Evolutionary conservation across 352 stramenopile species (phyloP).

Genomic region (Pythium myriotylum): DNA sequence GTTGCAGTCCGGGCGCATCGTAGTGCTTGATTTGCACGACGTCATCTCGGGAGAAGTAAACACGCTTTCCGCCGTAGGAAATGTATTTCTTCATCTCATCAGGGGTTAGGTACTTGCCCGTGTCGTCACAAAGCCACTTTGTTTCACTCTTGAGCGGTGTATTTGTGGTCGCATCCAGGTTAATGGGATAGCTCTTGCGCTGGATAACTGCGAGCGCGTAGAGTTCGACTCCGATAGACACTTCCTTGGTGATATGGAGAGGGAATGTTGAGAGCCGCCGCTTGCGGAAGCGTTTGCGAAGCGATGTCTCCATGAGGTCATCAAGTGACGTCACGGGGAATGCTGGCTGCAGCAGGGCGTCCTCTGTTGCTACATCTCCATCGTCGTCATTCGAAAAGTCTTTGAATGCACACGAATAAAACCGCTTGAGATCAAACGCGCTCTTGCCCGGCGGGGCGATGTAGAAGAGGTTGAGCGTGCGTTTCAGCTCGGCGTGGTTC

Average conservation of each 20-base stretch:
- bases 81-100: constrained; percentile 83
- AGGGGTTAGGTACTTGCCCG: constrained; percentile 64
- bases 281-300: constrained; percentile 84
- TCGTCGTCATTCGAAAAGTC: constrained; percentile 45
- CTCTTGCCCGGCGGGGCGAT: constrained; percentile 60
- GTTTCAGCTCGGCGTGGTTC: constrained; percentile 82
- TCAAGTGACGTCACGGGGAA: constrained; percentile 77
- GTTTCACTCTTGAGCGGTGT: constrained; percentile 74
- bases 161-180: constrained; percentile 75
- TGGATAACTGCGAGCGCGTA: constrained; percentile 67
- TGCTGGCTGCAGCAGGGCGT: constrained; percentile 55
- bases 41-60: constrained; percentile 84
- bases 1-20: constrained; percentile 66
- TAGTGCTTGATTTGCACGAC: constrained; percentile 82
- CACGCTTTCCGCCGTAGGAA: constrained; percentile 69
- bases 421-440: constrained; percentile 56
- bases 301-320: constrained; percentile 73
- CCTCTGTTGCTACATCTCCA: constrained; percentile 25
- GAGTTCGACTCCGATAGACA: constrained; percentile 80
- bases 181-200: constrained; percentile 59
- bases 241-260: constrained; percentile 67
- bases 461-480: constrained; percentile 78
- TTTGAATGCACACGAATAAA: constrained; percentile 73
- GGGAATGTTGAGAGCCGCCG: constrained; percentile 67
- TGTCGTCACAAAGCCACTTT: constrained; percentile 88